phyloP scores from a whole-genome alignment of 345 rosid genomes.

The Cardamine occulta region DNA sequence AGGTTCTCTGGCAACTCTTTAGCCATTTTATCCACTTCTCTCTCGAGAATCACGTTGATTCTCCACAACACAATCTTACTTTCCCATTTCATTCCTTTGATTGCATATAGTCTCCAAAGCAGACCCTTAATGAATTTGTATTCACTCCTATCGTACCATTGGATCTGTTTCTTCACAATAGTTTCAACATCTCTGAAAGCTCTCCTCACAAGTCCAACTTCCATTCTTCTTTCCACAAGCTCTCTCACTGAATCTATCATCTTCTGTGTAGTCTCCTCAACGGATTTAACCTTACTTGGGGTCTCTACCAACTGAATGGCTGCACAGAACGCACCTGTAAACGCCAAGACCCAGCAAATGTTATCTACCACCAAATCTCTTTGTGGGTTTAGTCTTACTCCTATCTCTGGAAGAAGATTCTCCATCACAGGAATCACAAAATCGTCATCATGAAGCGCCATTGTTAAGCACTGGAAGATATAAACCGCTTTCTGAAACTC shows the following conservation, averaged over 20 bases:
- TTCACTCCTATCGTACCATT: background rate
- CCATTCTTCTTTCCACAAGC: constrained; percentile 15
- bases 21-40: background rate
- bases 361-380: background rate
- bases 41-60: background rate
- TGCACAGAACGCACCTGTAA: constrained; percentile 15
- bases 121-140: constrained; percentile 4
- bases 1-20: background rate
- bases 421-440: constrained; percentile 5
- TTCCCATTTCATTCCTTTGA: constrained; percentile 4
- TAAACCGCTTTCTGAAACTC: background rate
- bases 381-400: background rate
- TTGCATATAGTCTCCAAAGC: constrained; percentile 1
- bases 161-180: background rate
- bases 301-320: background rate
- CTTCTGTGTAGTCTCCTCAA: background rate
- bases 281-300: background rate
- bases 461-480: constrained; percentile 14
- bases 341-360: constrained; percentile 12
- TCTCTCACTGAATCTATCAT: constrained; percentile 18
- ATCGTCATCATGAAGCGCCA: background rate
- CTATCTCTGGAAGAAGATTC: constrained; percentile 10
- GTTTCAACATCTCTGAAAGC: constrained; percentile 7
- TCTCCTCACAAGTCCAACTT: constrained; percentile 18
- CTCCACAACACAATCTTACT: constrained; percentile 21